phyloP scores from a whole-genome alignment of 2,329 filamentous ascomycete genomes.

The Colletotrichum falcatum region DNA sequence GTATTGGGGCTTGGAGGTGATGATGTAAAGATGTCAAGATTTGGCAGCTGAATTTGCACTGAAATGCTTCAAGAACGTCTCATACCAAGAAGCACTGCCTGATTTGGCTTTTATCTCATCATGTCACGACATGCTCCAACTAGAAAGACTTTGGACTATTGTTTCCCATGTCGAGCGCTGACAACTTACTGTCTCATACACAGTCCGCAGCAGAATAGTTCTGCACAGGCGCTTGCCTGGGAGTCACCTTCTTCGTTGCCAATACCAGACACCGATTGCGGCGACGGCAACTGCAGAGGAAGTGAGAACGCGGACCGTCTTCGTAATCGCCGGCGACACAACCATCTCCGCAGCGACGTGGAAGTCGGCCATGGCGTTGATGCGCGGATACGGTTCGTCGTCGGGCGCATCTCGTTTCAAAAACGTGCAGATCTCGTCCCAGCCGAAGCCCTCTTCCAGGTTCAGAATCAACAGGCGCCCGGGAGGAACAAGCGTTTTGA shows the following conservation, averaged over 20 bases:
- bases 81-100: background rate
- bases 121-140: too few relatives aligned
- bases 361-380: slow-evolving; percentile 38
- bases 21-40: background rate
- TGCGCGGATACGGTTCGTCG: slow-evolving; percentile 45
- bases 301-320: slow-evolving; percentile 24
- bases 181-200: background rate
- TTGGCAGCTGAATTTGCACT: background rate
- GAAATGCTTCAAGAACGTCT: background rate
- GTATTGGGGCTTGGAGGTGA: background rate
- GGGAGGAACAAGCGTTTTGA: slow-evolving; percentile 44
- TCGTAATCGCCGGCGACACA: slow-evolving; percentile 31
- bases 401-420: slow-evolving; percentile 48
- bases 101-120: background rate
- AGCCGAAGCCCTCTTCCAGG: slow-evolving; percentile 52
- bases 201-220: accelerated
- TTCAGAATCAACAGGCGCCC: slow-evolving; percentile 47
- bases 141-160: too few relatives aligned
- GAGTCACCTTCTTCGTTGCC: slow-evolving; percentile 18
- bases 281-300: slow-evolving; percentile 18
- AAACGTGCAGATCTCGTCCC: slow-evolving; percentile 52
- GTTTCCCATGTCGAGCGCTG: background rate
- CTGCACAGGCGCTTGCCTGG: too few relatives aligned
- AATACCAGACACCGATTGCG: slow-evolving; percentile 27
- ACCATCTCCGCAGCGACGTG: slow-evolving; percentile 37